Percentiles rank a stretch among this genome's conserved stretches.
phyloP scores from a whole-genome alignment of 2,329 filamentous ascomycete genomes.

The Paecilomyces dactylethromorphus region DNA sequence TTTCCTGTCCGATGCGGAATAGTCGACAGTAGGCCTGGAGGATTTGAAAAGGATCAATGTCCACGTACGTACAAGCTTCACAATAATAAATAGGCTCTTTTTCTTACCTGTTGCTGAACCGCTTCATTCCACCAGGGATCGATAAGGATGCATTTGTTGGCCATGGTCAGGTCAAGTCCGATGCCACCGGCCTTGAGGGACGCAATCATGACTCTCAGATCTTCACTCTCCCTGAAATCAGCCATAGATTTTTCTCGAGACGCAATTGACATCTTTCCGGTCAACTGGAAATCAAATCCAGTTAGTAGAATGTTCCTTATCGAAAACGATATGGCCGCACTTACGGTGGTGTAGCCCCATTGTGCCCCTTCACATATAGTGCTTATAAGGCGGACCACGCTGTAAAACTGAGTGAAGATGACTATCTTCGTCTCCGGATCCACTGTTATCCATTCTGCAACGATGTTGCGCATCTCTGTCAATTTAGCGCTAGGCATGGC shows the following conservation, averaged over 20 bases:
- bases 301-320: not conserved
- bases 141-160: slow-evolving; percentile 51
- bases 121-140: slow-evolving; percentile 59
- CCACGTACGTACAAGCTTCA: not conserved
- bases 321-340: not conserved
- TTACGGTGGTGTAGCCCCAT: slow-evolving; percentile 26
- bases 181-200: slow-evolving; percentile 52
- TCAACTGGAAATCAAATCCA: slow-evolving; percentile 25
- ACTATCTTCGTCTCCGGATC: slow-evolving; percentile 49
- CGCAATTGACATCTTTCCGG: slow-evolving; percentile 42
- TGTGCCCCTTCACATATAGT: slow-evolving; percentile 44
- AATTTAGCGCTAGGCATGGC: slow-evolving; percentile 36
- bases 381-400: slow-evolving; percentile 46
- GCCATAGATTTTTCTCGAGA: slow-evolving; percentile 42
- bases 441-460: slow-evolving; percentile 36
- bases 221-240: slow-evolving; percentile 36
- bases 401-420: slow-evolving; percentile 54
- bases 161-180: slow-evolving; percentile 55
- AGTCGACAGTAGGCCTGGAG: slow-evolving; percentile 51
- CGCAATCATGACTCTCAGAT: slow-evolving; percentile 46
- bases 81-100: slow-evolving; percentile 11
- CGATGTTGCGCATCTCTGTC: slow-evolving; percentile 22
- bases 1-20: slow-evolving; percentile 57
- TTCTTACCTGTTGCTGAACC: slow-evolving; percentile 53
- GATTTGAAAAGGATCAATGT: not conserved